A percentile compares a stretch with the other conserved stretches of the same genome.
phyloP scores from a whole-genome alignment of 2,329 filamentous ascomycete genomes.

The Scedosporium minutisporum region DNA sequence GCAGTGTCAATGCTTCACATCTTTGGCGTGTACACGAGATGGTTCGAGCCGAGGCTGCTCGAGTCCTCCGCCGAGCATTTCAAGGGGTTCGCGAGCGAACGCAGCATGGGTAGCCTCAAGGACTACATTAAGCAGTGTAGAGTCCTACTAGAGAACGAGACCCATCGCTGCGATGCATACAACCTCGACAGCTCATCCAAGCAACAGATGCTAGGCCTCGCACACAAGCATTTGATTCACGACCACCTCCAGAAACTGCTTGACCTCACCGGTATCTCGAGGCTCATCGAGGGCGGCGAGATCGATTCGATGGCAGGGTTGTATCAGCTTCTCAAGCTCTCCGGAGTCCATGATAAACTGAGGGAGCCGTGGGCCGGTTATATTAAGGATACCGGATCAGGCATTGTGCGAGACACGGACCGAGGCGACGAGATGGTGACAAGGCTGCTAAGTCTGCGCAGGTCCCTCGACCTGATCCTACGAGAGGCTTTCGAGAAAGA shows the following conservation, averaged over 20 bases:
- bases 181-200: conserved; percentile 78
- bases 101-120: conserved; percentile 55
- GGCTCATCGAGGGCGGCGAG: conserved; percentile 63
- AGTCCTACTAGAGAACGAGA: conserved; percentile 60
- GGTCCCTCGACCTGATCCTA: conserved; percentile 67
- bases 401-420: conserved; percentile 71
- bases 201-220: conserved; percentile 60
- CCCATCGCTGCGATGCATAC: conserved; percentile 67
- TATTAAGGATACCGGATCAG: conserved; percentile 63
- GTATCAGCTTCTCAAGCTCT: conserved; percentile 67
- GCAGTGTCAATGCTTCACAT: conserved; percentile 76
- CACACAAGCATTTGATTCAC: conserved; percentile 64
- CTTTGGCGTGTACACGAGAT: conserved; percentile 67
- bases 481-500: conserved; percentile 68
- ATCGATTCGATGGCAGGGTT: conserved; percentile 63
- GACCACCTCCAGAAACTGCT: conserved; percentile 58
- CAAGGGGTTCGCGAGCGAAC: conserved; percentile 55
- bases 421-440: conserved; percentile 79
- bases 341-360: conserved; percentile 59
- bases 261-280: conserved; percentile 56
- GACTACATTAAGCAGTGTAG: conserved; percentile 66
- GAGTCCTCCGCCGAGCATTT: conserved; percentile 59
- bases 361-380: conserved; percentile 68
- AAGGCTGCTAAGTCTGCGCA: conserved; percentile 70
- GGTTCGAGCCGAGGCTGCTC: conserved; percentile 72